phyloP scores from a whole-genome alignment of 2,329 filamentous ascomycete genomes.

The Paecilomyces formosus region DNA sequence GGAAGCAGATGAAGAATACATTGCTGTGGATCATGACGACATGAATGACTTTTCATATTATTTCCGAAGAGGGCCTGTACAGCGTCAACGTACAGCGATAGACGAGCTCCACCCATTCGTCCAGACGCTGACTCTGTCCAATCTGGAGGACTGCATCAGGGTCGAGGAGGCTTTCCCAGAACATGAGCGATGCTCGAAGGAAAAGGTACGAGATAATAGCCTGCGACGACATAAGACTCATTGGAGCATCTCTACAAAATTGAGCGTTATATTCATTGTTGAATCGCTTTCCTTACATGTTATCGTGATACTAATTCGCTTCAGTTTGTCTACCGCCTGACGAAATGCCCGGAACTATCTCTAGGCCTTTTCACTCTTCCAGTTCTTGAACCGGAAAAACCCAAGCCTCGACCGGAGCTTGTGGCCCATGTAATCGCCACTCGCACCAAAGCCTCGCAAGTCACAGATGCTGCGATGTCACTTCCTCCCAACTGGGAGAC shows the following conservation, averaged over 20 bases:
- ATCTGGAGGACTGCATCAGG: slow-evolving; percentile 47
- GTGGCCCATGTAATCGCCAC: slow-evolving; percentile 74
- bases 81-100: slow-evolving; percentile 25
- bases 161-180: slow-evolving; percentile 56
- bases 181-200: slow-evolving; percentile 48
- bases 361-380: slow-evolving; percentile 68
- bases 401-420: slow-evolving; percentile 56
- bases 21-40: slow-evolving; percentile 35
- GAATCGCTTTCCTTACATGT: background rate
- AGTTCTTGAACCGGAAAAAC: slow-evolving; percentile 45
- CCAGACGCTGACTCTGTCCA: slow-evolving; percentile 57
- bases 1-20: slow-evolving; percentile 33
- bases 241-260: background rate
- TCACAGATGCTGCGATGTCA: slow-evolving; percentile 72
- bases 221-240: background rate
- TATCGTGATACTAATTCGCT: slow-evolving; percentile 2
- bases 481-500: slow-evolving; percentile 61
- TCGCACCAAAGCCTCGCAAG: slow-evolving; percentile 53
- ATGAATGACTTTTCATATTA: slow-evolving; percentile 32
- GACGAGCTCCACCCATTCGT: slow-evolving; percentile 65
- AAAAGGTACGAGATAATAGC: slow-evolving; percentile 46
- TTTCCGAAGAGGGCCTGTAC: slow-evolving; percentile 32
- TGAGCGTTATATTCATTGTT: background rate
- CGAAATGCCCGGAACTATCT: slow-evolving; percentile 65
- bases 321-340: slow-evolving; percentile 70